Percentiles rank a stretch among this genome's conserved stretches.
Conservation (phyloP, 495 filamentous ascomycete genomes). For the Penicillium ucsense region DNA sequence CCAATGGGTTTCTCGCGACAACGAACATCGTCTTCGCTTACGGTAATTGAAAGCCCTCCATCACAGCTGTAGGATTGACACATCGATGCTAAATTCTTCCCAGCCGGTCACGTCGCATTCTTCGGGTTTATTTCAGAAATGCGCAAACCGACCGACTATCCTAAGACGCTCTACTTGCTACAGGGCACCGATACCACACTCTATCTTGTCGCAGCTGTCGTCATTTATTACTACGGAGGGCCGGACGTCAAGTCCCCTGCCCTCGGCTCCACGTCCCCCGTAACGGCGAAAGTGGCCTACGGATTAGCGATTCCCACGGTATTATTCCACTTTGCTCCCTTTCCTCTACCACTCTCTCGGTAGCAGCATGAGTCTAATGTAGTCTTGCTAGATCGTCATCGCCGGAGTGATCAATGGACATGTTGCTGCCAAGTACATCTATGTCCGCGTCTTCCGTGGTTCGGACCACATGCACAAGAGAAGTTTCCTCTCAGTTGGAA, state of each 20-base stretch:
- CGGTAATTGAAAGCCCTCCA: slow-evolving; percentile 4
- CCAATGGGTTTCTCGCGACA: slow-evolving; percentile 10
- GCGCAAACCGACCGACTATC: slow-evolving; percentile 47
- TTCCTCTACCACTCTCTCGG: no score
- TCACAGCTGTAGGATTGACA: background rate
- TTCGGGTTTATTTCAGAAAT: slow-evolving; percentile 63
- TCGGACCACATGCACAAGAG: slow-evolving; percentile 1
- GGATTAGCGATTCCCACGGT: slow-evolving; percentile 58
- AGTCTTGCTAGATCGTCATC: background rate
- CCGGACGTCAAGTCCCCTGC: slow-evolving; percentile 51
- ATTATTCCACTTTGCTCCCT: background rate
- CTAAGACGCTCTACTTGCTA: slow-evolving; percentile 47
- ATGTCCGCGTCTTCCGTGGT: slow-evolving; percentile 1
- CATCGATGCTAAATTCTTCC: slow-evolving; percentile 9
- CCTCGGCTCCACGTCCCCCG: slow-evolving; percentile 45
- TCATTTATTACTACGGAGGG: slow-evolving; percentile 56
- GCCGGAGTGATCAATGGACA: slow-evolving; percentile 3
- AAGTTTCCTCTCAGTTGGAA: background rate
- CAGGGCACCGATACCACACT: slow-evolving; percentile 48
- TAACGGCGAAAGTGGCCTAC: slow-evolving; percentile 53
- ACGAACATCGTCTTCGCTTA: slow-evolving; percentile 22
- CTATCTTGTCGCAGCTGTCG: slow-evolving; percentile 31
- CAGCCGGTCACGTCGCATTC: slow-evolving; percentile 43
- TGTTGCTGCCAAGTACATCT: slow-evolving; percentile 1
- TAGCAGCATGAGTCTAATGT: background rate